Evolutionary conservation across 768 basidiomycete species (phyloP).

Genomic region (Amanita polypyramis): DNA sequence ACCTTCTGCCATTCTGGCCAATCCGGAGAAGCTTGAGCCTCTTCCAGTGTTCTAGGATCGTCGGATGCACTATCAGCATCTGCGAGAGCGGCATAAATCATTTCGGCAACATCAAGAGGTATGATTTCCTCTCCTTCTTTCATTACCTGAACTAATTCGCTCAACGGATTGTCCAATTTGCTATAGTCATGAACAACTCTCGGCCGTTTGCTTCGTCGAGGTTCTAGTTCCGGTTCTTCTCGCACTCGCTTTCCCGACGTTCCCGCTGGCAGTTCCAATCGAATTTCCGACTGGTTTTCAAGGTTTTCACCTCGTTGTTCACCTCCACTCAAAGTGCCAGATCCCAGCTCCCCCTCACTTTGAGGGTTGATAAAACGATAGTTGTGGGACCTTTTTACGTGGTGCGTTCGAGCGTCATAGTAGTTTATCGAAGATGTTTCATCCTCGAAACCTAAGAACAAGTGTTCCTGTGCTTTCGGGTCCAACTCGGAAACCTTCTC

Average conservation of each 20-base stretch:
- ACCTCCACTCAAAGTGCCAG: neutral
- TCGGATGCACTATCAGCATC: no score
- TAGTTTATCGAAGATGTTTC: neutral
- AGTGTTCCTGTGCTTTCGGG: neutral
- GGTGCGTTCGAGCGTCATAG: neutral
- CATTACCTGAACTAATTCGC: neutral
- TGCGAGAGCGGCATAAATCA: neutral
- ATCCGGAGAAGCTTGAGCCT: conserved; percentile 14
- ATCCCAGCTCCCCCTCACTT: neutral
- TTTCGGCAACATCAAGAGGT: neutral
- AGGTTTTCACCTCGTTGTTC: no score
- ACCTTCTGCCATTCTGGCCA: conserved; percentile 9
- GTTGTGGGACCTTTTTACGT: neutral
- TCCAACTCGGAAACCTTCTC: neutral
- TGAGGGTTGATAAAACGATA: neutral
- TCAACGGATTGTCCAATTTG: no score
- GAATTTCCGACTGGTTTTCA: no score
- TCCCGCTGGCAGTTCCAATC: no score
- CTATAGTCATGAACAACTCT: no score
- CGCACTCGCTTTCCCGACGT: no score
- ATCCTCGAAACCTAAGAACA: neutral
- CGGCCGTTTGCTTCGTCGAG: no score
- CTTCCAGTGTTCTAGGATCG: neutral
- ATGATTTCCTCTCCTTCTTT: neutral
- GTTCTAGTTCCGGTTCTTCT: no score